phyloP scores from a whole-genome alignment of 192 early-diverging fungal genomes.

The Coemansia sp. region DNA sequence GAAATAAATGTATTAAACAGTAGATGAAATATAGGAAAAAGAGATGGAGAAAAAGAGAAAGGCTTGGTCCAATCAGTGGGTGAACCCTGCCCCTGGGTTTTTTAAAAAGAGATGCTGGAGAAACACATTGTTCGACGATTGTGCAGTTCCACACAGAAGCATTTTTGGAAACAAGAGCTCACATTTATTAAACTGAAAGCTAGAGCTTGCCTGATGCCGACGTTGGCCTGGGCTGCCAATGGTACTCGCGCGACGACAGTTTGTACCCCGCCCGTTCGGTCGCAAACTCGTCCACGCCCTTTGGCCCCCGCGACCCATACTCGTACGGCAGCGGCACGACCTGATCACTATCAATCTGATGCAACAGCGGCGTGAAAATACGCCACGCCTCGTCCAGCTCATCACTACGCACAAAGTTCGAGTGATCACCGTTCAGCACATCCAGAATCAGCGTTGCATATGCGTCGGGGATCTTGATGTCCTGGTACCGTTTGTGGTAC shows the following conservation, averaged over 20 bases:
- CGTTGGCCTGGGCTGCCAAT: slow-evolving; percentile 50
- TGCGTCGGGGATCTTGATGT: slow-evolving; percentile 92
- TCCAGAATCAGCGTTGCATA: slow-evolving; percentile 96
- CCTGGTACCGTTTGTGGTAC: slow-evolving; percentile 85
- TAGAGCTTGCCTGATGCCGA: slow-evolving; percentile 11
- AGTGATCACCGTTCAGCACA: slow-evolving; percentile 86
- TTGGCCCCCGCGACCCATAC: slow-evolving; percentile 84
- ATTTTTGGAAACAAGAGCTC: not conserved
- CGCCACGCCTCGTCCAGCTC: slow-evolving; percentile 96
- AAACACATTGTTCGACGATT: not conserved
- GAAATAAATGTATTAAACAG: not conserved
- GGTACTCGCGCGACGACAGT: slow-evolving; percentile 45
- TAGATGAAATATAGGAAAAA: slow-evolving; percentile 1
- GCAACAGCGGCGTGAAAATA: slow-evolving; percentile 94
- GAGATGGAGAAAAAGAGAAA: not conserved
- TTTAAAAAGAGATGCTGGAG: not conserved
- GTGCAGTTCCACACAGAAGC: not conserved
- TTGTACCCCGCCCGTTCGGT: slow-evolving; percentile 53
- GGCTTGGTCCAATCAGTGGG: not conserved
- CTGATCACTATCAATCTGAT: slow-evolving; percentile 75
- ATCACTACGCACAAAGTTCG: slow-evolving; percentile 92
- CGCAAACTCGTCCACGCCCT: slow-evolving; percentile 69
- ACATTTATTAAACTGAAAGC: not conserved
- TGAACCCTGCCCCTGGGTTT: not conserved
- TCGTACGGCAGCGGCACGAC: slow-evolving; percentile 72